Evolutionary conservation across 331 rosid genomes (phyloP).

Genomic region (Rosa hybrid): DNA sequence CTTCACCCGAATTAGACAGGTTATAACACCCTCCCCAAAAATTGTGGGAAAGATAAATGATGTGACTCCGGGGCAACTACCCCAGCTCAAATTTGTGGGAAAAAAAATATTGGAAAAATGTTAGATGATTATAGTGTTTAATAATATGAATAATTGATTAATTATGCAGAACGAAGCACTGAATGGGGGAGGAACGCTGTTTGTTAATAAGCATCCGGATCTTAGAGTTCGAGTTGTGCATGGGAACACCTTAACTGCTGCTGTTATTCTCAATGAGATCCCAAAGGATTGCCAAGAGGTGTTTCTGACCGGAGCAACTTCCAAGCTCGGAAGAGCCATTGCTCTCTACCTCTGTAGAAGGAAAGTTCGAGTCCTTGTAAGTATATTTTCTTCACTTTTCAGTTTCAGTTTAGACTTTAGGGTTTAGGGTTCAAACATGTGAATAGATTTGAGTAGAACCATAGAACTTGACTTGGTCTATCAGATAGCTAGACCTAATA

Average conservation of each 20-base stretch:
- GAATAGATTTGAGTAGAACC: no score
- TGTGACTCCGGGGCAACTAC: neutral
- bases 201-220: constrained; percentile 87
- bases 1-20: neutral
- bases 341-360: constrained; percentile 86
- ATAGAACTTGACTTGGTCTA: neutral
- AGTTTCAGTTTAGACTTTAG: no score
- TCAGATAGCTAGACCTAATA: no score
- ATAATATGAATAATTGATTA: neutral
- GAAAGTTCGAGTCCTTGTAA: constrained; percentile 85
- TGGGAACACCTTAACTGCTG: constrained; percentile 95
- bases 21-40: neutral
- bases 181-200: constrained; percentile 92
- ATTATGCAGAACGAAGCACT: constrained; percentile 72
- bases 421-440: neutral
- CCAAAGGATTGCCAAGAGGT: constrained; percentile 70
- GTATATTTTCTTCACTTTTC: neutral
- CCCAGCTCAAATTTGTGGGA: no score
- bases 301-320: constrained; percentile 89
- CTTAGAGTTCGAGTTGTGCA: constrained; percentile 92
- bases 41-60: neutral
- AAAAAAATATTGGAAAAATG: neutral
- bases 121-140: neutral
- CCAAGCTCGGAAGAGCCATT: constrained; percentile 98
- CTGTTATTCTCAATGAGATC: constrained; percentile 83